phyloP scores from a whole-genome alignment of 1,139 yeast genomes.

The Candida labiduridarum region DNA sequence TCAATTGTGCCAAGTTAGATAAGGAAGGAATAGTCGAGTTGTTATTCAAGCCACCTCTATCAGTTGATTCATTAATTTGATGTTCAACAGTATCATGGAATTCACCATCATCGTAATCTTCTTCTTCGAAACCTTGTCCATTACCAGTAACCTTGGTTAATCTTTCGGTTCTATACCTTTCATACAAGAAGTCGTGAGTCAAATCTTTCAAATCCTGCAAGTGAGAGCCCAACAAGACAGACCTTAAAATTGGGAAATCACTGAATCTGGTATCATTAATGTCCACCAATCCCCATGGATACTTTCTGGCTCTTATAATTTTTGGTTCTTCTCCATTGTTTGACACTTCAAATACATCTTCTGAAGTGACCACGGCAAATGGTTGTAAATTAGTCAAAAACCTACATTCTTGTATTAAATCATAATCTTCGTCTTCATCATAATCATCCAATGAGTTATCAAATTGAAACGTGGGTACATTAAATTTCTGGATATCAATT shows the following conservation, averaged over 20 bases:
- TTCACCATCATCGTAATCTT: constrained; percentile 20
- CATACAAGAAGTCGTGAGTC: constrained; percentile 90
- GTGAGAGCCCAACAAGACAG: constrained; percentile 88
- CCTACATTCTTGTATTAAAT: constrained; percentile 78
- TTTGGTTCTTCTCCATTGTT: constrained; percentile 49
- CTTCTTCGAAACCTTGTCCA: constrained; percentile 25
- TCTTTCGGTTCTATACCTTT: constrained; percentile 89
- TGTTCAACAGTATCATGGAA: constrained; percentile 36
- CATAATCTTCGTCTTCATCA: constrained; percentile 65
- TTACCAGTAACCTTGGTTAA: constrained; percentile 52
- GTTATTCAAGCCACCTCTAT: constrained; percentile 4
- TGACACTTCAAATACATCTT: constrained; percentile 47
- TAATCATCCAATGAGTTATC: constrained; percentile 46
- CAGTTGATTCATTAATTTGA: constrained; percentile 10
- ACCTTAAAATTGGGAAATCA: constrained; percentile 81
- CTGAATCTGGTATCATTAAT: constrained; percentile 79
- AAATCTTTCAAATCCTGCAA: constrained; percentile 89
- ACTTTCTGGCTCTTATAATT: constrained; percentile 75
- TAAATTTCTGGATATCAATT: constrained; percentile 74
- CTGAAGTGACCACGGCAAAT: constrained; percentile 85
- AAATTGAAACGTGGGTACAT: constrained; percentile 85
- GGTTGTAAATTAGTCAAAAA: constrained; percentile 78
- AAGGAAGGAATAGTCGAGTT: constrained; percentile 55
- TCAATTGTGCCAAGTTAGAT: constrained; percentile 65
- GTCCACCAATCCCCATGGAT: constrained; percentile 94